These are phyloP conservation scores for Lathyrus aphaca DNA, from an alignment of 306 rosid genomes.

Conservation along the genomic window DNA sequence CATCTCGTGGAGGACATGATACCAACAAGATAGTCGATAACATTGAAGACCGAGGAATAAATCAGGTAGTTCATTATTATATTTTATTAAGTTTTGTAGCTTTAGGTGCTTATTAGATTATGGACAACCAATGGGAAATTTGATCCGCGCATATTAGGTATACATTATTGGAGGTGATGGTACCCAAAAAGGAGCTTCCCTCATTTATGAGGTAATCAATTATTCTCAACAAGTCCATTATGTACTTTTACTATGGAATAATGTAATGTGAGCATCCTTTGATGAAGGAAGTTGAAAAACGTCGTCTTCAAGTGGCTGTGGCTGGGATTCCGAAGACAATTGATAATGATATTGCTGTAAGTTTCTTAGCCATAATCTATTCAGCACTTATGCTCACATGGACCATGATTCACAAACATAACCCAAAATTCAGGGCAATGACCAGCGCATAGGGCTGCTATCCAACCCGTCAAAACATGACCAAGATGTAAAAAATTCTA, in stretches of 20 bases:
- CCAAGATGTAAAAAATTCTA: neutral
- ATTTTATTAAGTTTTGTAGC: constrained; percentile 27
- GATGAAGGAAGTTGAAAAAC: constrained; percentile 90
- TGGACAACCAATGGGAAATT: constrained; percentile 11
- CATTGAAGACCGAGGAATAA: constrained; percentile 86
- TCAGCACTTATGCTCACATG: constrained; percentile 1
- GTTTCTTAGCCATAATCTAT: constrained; percentile 43
- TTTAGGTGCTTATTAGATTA: constrained; percentile 6
- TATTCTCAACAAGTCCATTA: constrained; percentile 29
- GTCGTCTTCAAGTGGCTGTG: constrained; percentile 88
- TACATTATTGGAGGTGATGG: constrained; percentile 98
- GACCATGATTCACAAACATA: neutral
- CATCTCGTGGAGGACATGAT: constrained; percentile 98
- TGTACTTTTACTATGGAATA: constrained; percentile 33
- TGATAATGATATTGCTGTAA: constrained; percentile 95
- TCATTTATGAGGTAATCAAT: constrained; percentile 71
- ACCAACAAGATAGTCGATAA: constrained; percentile 94
- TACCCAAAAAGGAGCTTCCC: constrained; percentile 89
- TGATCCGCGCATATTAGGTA: constrained; percentile 55
- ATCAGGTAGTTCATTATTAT: constrained; percentile 63
- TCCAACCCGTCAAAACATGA: neutral
- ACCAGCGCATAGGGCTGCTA: neutral
- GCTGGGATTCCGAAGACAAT: constrained; percentile 97
- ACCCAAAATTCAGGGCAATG: neutral
- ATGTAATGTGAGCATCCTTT: constrained; percentile 43